These are phyloP conservation scores for Coemansia reversa DNA, from an alignment of 192 early-diverging fungal genomes.

Conservation along the genomic window DNA sequence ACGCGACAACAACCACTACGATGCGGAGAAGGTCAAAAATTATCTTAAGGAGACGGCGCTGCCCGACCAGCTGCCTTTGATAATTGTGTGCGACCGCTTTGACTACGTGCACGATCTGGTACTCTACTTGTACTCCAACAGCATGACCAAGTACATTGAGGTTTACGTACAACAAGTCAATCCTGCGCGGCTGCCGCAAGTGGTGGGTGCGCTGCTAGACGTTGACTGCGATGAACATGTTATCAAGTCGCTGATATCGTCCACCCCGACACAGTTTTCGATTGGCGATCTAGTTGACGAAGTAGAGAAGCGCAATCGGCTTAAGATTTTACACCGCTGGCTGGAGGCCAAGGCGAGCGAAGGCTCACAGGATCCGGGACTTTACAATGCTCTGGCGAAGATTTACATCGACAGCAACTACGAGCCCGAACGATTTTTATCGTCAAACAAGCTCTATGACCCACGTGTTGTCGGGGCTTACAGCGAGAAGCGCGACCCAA, in stretches of 20 bases:
- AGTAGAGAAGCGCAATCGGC: constrained; percentile 93
- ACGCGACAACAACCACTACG: constrained; percentile 94
- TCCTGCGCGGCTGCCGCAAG: constrained; percentile 86
- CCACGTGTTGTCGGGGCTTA: constrained; percentile 93
- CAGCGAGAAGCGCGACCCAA: constrained; percentile 98
- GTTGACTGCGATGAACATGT: constrained; percentile 96
- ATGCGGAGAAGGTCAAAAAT: constrained; percentile 98
- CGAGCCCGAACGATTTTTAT: constrained; percentile 94
- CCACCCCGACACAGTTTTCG: constrained; percentile 79
- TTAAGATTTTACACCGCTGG: constrained; percentile 95
- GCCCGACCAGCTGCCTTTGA: constrained; percentile 93
- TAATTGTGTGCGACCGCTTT: constrained; percentile 98
- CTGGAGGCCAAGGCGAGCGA: constrained; percentile 86
- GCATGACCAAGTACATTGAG: constrained; percentile 94
- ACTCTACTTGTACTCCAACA: constrained; percentile 93
- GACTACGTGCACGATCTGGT: constrained; percentile 98
- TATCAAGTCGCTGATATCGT: constrained; percentile 86
- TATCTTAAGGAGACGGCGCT: constrained; percentile 98
- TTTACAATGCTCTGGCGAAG: constrained; percentile 98
- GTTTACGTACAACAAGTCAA: constrained; percentile 99
- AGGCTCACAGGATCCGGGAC: constrained; percentile 82
- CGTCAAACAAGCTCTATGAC: constrained; percentile 73
- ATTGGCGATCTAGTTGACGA: constrained; percentile 85
- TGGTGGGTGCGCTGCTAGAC: constrained; percentile 95
- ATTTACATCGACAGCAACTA: constrained; percentile 99